A percentile compares a stretch with the other conserved stretches of the same genome.
phyloP scores from a whole-genome alignment of 2,329 filamentous ascomycete genomes.

The Lachnellula willkommii region DNA sequence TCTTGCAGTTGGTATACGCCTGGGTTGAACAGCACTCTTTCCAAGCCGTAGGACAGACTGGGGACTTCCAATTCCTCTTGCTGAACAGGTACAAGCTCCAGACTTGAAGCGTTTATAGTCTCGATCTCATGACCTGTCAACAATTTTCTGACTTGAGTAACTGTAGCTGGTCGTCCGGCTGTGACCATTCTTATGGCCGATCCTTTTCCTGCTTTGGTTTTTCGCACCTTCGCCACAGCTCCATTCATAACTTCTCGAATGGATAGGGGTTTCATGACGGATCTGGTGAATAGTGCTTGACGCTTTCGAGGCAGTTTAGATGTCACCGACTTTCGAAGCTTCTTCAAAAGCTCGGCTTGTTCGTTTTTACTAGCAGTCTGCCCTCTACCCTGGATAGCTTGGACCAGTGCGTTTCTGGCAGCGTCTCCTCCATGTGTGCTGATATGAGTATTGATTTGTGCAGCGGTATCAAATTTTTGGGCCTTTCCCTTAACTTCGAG shows the following conservation, averaged over 20 bases:
- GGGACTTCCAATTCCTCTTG: constrained; percentile 28
- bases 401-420: too few relatives aligned
- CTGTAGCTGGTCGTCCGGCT: too few relatives aligned
- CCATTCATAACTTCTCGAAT: not conserved
- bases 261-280: not conserved
- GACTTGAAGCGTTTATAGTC: constrained; percentile 22
- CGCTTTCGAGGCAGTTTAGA: not conserved
- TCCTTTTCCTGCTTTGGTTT: not conserved
- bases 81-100: constrained; percentile 27
- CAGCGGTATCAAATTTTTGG: too few relatives aligned
- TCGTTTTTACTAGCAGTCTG: not conserved
- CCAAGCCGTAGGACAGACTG: constrained; percentile 29
- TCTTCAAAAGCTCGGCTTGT: not conserved
- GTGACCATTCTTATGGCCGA: not conserved
- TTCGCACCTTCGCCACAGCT: not conserved
- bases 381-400: too few relatives aligned
- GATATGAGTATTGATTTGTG: too few relatives aligned
- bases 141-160: not conserved
- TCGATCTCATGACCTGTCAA: constrained; percentile 21
- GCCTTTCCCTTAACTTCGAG: too few relatives aligned
- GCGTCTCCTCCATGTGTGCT: too few relatives aligned
- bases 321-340: not conserved
- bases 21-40: constrained; percentile 80
- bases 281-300: not conserved
- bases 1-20: constrained; percentile 92